These are phyloP conservation scores for Fusarium goolgardi DNA, from an alignment of 2,329 filamentous ascomycete genomes.

Conservation along the genomic window DNA sequence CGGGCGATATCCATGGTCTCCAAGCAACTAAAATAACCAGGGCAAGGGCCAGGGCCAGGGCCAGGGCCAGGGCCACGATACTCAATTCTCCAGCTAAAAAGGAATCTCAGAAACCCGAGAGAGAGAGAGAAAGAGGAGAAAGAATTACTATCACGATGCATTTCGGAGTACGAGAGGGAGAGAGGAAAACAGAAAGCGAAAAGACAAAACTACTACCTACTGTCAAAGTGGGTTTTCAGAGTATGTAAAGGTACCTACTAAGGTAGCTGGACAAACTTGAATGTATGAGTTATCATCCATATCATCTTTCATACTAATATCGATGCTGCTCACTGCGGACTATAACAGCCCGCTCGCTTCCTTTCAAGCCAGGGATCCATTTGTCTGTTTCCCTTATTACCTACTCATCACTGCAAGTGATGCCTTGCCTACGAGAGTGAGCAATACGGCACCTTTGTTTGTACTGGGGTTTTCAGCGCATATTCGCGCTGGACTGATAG, in stretches of 20 bases:
- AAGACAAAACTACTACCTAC: not conserved
- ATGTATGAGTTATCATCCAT: not conserved
- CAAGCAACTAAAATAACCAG: slow-evolving; percentile 21
- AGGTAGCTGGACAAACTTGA: not conserved
- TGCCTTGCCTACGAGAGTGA: not conserved
- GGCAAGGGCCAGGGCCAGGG: not conserved
- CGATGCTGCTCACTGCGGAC: not conserved
- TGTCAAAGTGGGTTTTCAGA: not conserved
- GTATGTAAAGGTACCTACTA: not conserved
- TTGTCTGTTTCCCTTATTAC: not conserved
- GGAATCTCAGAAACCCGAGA: not conserved
- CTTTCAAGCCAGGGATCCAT: not conserved
- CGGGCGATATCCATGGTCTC: slow-evolving; percentile 25
- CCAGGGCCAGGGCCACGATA: slow-evolving; percentile 3
- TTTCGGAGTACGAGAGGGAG: not conserved
- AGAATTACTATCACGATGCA: not conserved
- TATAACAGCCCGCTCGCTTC: not conserved
- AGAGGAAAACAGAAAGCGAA: not conserved
- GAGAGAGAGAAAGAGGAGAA: not conserved
- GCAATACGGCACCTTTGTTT: slow-evolving; percentile 10
- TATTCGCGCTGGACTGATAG: slow-evolving; percentile 17
- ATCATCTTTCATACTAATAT: not conserved
- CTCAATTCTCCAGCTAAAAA: slow-evolving; percentile 11
- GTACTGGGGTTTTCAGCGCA: slow-evolving; percentile 26
- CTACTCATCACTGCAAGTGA: not conserved